Percentiles rank a stretch among this genome's conserved stretches.
Conservation (phyloP, 2,329 filamentous ascomycete genomes). For the Allantophomopsis lycopodina region DNA sequence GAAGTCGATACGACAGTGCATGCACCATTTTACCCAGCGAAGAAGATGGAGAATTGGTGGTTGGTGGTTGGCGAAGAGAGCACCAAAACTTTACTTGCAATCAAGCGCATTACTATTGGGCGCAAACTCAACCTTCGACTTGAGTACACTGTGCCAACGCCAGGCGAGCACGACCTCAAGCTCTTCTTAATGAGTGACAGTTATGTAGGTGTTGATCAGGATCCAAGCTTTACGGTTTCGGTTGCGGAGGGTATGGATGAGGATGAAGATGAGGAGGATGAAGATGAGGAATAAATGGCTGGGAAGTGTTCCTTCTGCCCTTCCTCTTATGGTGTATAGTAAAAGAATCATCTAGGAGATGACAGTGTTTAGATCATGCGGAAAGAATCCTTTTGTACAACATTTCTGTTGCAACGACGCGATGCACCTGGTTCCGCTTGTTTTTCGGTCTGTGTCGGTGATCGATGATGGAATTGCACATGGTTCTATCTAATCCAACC, state of each 20-base stretch:
- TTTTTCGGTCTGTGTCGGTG: too few species aligned
- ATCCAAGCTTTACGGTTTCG: slow-evolving; percentile 72
- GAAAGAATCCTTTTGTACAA: background rate
- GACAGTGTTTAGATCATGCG: slow-evolving; percentile 1
- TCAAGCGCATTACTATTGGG: slow-evolving; percentile 86
- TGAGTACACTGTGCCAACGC: slow-evolving; percentile 75
- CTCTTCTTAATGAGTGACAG: slow-evolving; percentile 94
- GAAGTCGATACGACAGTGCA: slow-evolving; percentile 77
- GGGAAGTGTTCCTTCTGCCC: slow-evolving; percentile 8
- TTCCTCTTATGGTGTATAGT: background rate
- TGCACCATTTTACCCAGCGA: slow-evolving; percentile 82
- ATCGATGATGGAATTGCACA: too few species aligned
- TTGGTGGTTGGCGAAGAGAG: slow-evolving; percentile 88
- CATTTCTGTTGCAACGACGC: too few species aligned
- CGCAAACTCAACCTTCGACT: slow-evolving; percentile 64
- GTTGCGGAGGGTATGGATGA: slow-evolving; percentile 93
- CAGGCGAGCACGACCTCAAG: slow-evolving; percentile 78
- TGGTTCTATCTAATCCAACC: too few species aligned
- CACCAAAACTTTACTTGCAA: slow-evolving; percentile 74
- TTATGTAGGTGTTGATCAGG: slow-evolving; percentile 94
- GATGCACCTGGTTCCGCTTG: too few species aligned
- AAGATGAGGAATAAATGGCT: slow-evolving; percentile 40
- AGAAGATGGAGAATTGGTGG: slow-evolving; percentile 99
- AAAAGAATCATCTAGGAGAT: background rate
- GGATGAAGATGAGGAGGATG: slow-evolving; percentile 76